Conservation (phyloP, 2,329 filamentous ascomycete species). For the Gnomoniopsis smithogilvyi region DNA sequence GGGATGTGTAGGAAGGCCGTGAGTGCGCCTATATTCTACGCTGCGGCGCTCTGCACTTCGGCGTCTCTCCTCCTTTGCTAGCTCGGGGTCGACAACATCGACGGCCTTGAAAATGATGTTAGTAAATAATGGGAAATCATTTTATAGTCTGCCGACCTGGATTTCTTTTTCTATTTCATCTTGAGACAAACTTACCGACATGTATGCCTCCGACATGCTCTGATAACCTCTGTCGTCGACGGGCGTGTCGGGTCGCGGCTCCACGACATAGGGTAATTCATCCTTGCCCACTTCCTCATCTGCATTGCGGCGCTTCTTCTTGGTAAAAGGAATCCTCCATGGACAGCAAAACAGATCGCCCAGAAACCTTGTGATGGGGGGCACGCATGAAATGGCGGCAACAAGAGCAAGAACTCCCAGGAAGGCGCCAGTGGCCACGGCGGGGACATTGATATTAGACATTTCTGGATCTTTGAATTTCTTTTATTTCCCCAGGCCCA, state of each 20-base stretch:
- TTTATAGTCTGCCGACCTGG: too few relatives aligned
- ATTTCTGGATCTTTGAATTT: neutral
- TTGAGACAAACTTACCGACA: constrained; percentile 7
- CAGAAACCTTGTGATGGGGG: constrained; percentile 14
- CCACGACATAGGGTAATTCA: constrained; percentile 9
- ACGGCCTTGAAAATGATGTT: neutral
- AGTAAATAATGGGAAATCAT: too few relatives aligned
- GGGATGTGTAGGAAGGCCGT: neutral
- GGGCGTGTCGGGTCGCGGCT: neutral
- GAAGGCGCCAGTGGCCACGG: constrained; percentile 15
- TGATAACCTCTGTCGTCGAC: neutral
- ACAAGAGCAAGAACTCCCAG: constrained; percentile 12
- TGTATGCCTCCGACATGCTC: neutral
- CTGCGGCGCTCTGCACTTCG: constrained; percentile 5
- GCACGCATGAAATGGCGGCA: constrained; percentile 7
- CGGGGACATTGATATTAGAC: constrained; percentile 10
- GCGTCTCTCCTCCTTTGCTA: neutral
- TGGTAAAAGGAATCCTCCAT: constrained; percentile 15
- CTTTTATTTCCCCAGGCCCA: neutral
- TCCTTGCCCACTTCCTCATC: constrained; percentile 15
- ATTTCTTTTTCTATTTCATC: too few relatives aligned
- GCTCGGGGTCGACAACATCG: constrained; percentile 2
- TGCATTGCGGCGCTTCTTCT: constrained; percentile 11
- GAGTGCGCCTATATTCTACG: neutral
- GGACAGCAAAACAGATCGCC: constrained; percentile 16